Base-by-base conservation (phyloP, 495 filamentous ascomycete genomes). In the Tuber magnatum region DNA sequence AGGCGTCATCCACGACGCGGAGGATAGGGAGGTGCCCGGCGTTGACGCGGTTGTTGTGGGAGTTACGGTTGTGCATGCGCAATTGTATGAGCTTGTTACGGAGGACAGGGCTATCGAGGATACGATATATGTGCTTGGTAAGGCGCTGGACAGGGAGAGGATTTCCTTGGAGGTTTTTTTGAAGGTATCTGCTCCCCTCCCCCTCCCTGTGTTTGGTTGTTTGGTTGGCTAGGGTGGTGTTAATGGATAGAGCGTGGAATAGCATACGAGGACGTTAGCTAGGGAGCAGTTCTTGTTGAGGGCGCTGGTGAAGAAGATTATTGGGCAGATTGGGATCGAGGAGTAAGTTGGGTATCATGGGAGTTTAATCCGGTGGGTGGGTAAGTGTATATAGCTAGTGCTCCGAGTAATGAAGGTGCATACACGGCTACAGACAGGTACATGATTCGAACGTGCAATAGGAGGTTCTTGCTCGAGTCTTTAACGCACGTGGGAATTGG, bases 31-130 rank as follows among this genome's bases (percentile, higher is more conserved):
- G 48, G 84, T 89, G 1, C 91, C 91, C 0, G 86, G 87, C 38
- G 90, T 98, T 69, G 95, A 99, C 84, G 92, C 96, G 42, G 86
- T 98, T 44, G 86, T 99, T 16, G 93, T 97, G n/a, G 94, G 94
- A 9, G 93, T 94, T 1, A 97, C 94, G 0, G 92, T 98, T 5
- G 94, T 97, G 35, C 93, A 91, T 10, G 92, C 92, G 79, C 95
- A 99, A 86, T 85, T 99, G 73, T 99, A 97, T 83, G 90, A 91
- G 74, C 85, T 94, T 3, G 92, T 92, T 38, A 91, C 93, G 2
- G 95, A 98, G 82, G 94, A 97, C 82, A 87, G 90, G 71, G 92
- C 90, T 10, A 87, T 95, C 51, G 91, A 90, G 72, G 94, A 97
- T 78, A 91, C 92, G 39, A 89, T 97, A 76, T 95, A 93, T 80